Percentiles rank a stretch among this genome's conserved stretches.
Conservation (phyloP, 1,284 basidiomycete species). For the Paramarasmius palmivorus region DNA sequence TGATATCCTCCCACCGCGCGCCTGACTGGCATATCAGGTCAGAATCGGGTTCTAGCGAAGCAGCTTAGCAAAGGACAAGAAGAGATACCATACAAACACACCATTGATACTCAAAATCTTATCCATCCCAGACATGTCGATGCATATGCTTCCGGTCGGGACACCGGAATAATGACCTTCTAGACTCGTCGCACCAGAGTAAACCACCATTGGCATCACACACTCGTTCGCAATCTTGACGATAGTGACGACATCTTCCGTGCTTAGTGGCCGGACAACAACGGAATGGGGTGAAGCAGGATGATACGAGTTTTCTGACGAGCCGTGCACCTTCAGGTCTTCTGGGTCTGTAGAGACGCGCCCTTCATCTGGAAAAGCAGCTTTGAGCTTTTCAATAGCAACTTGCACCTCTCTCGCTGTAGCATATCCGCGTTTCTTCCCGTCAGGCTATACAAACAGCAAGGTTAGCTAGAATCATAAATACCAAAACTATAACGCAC, state of each 20-base stretch:
- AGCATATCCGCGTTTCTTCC: conserved; percentile 36
- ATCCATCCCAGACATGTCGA: conserved; percentile 69
- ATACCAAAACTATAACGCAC: conserved; percentile 24
- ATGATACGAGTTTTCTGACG: conserved; percentile 70
- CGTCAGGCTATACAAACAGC: conserved; percentile 6
- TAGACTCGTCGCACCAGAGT: conserved; percentile 69
- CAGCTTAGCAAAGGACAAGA: background rate
- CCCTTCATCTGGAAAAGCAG: conserved; percentile 43
- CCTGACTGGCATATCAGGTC: conserved; percentile 84
- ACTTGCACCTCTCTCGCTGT: conserved; percentile 45
- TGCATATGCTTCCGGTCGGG: conserved; percentile 62
- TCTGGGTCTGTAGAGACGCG: conserved; percentile 52
- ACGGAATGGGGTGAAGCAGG: conserved; percentile 65
- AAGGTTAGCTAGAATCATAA: background rate
- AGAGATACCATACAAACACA: no score
- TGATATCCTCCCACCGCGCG: conserved; percentile 88
- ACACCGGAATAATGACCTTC: conserved; percentile 67
- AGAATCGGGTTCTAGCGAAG: conserved; percentile 50
- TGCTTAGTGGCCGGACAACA: conserved; percentile 54
- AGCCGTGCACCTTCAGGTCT: conserved; percentile 55
- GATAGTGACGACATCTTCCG: conserved; percentile 70
- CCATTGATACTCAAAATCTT: conserved; percentile 54
- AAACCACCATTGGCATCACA: conserved; percentile 67
- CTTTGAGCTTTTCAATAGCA: conserved; percentile 56
- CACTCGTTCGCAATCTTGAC: conserved; percentile 67